Conservation (phyloP, 2,329 filamentous ascomycete species). For the Penicillium sp. region DNA sequence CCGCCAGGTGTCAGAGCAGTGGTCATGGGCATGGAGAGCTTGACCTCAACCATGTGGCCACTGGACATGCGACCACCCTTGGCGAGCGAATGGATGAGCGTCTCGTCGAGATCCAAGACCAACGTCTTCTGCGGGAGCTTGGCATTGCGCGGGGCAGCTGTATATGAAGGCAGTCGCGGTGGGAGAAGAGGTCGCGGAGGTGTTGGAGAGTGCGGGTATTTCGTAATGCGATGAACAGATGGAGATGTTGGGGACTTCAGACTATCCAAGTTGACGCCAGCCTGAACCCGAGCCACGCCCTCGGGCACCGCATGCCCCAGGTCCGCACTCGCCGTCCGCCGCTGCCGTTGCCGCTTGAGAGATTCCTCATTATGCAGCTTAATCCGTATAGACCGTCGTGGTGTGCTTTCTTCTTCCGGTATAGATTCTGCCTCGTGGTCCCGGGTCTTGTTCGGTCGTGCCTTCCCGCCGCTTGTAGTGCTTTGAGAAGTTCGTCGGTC, state of each 20-base stretch:
- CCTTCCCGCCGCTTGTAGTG: slow-evolving; percentile 20
- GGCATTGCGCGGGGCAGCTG: slow-evolving; percentile 45
- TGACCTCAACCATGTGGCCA: slow-evolving; percentile 98
- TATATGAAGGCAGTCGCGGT: slow-evolving; percentile 81
- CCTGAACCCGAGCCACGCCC: slow-evolving; percentile 23
- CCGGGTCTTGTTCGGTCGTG: slow-evolving; percentile 27
- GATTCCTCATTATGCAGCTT: slow-evolving; percentile 78
- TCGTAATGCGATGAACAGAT: slow-evolving; percentile 65
- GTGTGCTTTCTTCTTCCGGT: slow-evolving; percentile 64
- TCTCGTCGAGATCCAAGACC: slow-evolving; percentile 94
- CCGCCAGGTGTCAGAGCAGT: slow-evolving; percentile 43
- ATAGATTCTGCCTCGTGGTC: slow-evolving; percentile 20
- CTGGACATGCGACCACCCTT: slow-evolving; percentile 94
- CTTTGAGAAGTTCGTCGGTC: slow-evolving; percentile 32
- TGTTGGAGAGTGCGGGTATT: slow-evolving; percentile 83
- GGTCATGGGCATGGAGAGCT: slow-evolving; percentile 52
- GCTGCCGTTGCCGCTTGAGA: slow-evolving; percentile 60
- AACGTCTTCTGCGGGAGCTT: slow-evolving; percentile 77
- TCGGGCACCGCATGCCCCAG: slow-evolving; percentile 25
- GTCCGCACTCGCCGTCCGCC: slow-evolving; percentile 32
- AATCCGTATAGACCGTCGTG: slow-evolving; percentile 80
- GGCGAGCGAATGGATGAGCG: slow-evolving; percentile 94
- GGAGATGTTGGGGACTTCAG: slow-evolving; percentile 93
- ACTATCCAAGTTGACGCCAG: slow-evolving; percentile 65
- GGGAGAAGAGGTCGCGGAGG: slow-evolving; percentile 88